phyloP scores from a whole-genome alignment of 2,329 filamentous ascomycete genomes.

The Phymatotrichopsis omnivora region DNA sequence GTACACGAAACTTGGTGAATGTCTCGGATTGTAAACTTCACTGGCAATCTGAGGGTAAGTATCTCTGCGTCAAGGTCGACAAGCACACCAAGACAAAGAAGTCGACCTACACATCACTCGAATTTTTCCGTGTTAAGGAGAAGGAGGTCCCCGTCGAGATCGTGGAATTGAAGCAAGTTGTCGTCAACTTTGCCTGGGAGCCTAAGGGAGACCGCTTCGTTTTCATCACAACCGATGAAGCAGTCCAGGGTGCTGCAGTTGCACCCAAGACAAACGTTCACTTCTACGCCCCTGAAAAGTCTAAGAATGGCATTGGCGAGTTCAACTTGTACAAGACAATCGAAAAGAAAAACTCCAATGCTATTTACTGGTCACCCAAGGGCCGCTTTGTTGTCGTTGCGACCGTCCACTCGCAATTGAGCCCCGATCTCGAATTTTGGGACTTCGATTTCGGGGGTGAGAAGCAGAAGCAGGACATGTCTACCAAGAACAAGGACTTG shows the following conservation, averaged over 20 bases:
- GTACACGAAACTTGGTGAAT: slow-evolving; percentile 94
- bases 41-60: slow-evolving; percentile 92
- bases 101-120: slow-evolving; percentile 88
- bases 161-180: slow-evolving; percentile 95
- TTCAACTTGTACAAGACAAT: slow-evolving; percentile 93
- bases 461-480: slow-evolving; percentile 44
- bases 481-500: slow-evolving; percentile 84
- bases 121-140: slow-evolving; percentile 95
- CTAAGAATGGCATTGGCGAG: slow-evolving; percentile 76
- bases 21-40: slow-evolving; percentile 96
- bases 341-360: slow-evolving; percentile 99
- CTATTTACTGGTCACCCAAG: slow-evolving; percentile 96
- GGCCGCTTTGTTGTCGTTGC: slow-evolving; percentile 92
- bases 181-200: slow-evolving; percentile 99
- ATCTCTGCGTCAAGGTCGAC: slow-evolving; percentile 97
- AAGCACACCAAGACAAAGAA: slow-evolving; percentile 99
- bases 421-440: slow-evolving; percentile 93
- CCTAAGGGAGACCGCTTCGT: slow-evolving; percentile 96
- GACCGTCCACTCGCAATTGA: slow-evolving; percentile 84
- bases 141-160: slow-evolving; percentile 98
- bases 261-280: slow-evolving; percentile 81
- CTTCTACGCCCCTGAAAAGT: slow-evolving; percentile 95
- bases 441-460: slow-evolving; percentile 97
- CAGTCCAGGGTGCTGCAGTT: slow-evolving; percentile 58
- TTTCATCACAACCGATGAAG: slow-evolving; percentile 85